A percentile compares a stretch with the other conserved stretches of the same genome.
These are phyloP conservation scores for Solanum rostratum DNA, from an alignment of 257 asterid species.

Conservation along the genomic window DNA sequence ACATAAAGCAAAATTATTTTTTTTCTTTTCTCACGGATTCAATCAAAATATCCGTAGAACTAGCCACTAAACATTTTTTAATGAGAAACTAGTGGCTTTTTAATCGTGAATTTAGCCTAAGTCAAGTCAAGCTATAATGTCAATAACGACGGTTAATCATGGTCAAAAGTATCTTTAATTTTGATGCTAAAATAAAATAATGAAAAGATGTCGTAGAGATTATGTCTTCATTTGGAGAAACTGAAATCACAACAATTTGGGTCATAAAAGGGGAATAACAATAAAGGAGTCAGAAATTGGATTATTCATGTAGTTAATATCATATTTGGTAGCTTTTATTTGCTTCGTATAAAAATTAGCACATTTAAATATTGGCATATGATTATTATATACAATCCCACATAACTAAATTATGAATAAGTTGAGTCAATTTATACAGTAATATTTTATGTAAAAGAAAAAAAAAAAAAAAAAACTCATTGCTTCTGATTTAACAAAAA, in stretches of 20 bases:
- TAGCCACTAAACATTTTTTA: background rate
- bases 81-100: background rate
- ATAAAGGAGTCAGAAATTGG: background rate
- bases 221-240: background rate
- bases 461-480: no score
- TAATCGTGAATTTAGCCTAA: background rate
- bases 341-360: background rate
- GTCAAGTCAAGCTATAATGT: background rate
- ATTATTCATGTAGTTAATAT: no score
- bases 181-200: background rate
- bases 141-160: background rate
- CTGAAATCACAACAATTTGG: background rate
- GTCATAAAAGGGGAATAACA: background rate
- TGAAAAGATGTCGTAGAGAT: background rate
- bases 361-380: background rate
- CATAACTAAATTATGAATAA: background rate
- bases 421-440: background rate
- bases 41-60: rapidly evolving
- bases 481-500: no score
- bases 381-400: background rate
- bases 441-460: background rate
- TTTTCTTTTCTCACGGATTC: background rate
- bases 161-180: background rate
- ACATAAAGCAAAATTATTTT: background rate
- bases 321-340: background rate